Conservation (phyloP, 2,329 filamentous ascomycete species). For the Alternaria sp. region DNA sequence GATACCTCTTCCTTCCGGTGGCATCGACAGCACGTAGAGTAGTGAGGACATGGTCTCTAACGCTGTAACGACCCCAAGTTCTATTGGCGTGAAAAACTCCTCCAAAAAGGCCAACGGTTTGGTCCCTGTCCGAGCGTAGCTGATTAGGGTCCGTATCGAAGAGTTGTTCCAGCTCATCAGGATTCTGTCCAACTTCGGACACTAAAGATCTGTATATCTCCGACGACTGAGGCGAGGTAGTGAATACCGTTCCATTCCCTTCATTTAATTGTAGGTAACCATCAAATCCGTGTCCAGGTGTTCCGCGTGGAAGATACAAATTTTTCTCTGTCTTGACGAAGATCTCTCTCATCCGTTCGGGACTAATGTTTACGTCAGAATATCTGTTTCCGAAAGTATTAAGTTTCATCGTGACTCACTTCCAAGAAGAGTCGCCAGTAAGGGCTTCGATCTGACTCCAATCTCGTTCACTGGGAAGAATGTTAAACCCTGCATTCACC, state of each 20-base stretch:
- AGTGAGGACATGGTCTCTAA: not conserved
- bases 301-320: conserved; percentile 56
- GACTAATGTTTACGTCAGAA: not conserved
- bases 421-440: conserved; percentile 68
- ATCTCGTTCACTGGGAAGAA: conserved; percentile 64
- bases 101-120: not conserved
- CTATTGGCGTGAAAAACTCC: not conserved
- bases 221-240: not conserved
- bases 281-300: conserved; percentile 62
- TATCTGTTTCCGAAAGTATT: not conserved
- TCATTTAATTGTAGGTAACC: conserved; percentile 58
- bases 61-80: not conserved
- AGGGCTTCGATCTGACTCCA: conserved; percentile 65
- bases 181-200: conserved; percentile 35
- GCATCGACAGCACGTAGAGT: not conserved
- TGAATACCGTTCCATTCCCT: not conserved
- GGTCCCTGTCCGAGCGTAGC: not conserved
- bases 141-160: not conserved
- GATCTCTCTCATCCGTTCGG: conserved; percentile 62
- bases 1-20: conserved; percentile 52
- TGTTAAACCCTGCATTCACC: not conserved
- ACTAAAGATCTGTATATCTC: not conserved
- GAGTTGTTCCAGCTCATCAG: not conserved
- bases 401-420: not conserved
- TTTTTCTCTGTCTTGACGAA: conserved; percentile 63